Base-by-base conservation (phyloP, 805 yeast genomes). In the Komagataella ulmi region DNA sequence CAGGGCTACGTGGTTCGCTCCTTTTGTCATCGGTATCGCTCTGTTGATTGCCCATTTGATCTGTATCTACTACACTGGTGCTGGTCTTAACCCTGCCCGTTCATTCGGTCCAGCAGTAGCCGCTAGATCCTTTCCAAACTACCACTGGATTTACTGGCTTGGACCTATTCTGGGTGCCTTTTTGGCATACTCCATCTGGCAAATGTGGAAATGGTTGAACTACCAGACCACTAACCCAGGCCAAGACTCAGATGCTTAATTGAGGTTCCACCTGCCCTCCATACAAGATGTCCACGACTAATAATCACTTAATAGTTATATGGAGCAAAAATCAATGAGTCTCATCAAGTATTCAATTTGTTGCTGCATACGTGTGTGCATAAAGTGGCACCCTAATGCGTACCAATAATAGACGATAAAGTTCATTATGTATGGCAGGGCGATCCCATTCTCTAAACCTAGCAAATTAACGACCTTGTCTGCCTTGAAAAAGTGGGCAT, bases 71-170 rank as follows among this genome's bases (percentile, higher is more conserved):
- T 74, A 73, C 58, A 76, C 81, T n/a, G 80, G 79, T 19, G 73
- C 73, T 56, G 81, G 80, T 46, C 62, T 77, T 58, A 77, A 77
- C 62, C 63, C 71, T 53, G 80, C 80, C 24, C 73, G 82, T 64
- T 82, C 77, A 61, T 66, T 76, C 50, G 79, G 75, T 19, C 81
- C 82, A 53, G 65, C 82, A 56, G 58, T 77, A 45, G 78, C 77
- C 43, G 62, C 77, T 17, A 65, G 67, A 45, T 63, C 95, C 96
- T 88, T 88, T 82, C 95, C 96, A 43, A 65, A 61, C 61, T 88
- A 88, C 71, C 88, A 81, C 75, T 88, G 95, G 95, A 87, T 88
- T 57, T 88, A 88, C 76, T 87, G 95, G 93, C 80, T 88, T 53
- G 96, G 96, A 51, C 96, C 96, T 54, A 59, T 81, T 52, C 62